A percentile compares a stretch with the other conserved stretches of the same genome.
These are phyloP conservation scores for Amylostereum chailletii DNA, from an alignment of 1,284 basidiomycete genomes.

Conservation along the genomic window DNA sequence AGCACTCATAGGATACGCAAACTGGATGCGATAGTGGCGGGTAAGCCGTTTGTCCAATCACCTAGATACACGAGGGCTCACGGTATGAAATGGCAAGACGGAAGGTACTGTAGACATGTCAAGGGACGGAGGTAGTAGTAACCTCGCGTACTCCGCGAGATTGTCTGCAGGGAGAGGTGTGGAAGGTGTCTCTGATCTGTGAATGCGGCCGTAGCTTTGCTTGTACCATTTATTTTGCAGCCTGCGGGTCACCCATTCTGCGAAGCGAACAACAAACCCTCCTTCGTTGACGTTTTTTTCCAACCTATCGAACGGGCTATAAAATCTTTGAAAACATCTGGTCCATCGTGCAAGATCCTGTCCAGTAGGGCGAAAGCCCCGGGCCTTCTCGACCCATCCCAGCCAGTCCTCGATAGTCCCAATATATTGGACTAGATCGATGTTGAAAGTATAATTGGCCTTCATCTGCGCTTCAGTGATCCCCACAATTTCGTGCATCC, in stretches of 20 bases:
- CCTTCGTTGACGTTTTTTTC: constrained; percentile 33
- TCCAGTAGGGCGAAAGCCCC: constrained; percentile 18
- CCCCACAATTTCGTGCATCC: constrained; percentile 38
- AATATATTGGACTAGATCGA: constrained; percentile 26
- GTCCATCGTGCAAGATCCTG: constrained; percentile 29
- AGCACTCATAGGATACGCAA: constrained; percentile 44
- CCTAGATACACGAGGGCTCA: constrained; percentile 15
- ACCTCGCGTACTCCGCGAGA: constrained; percentile 19
- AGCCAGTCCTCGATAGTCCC: constrained; percentile 38
- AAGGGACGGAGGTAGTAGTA: constrained; percentile 15
- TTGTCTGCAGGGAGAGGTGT: constrained; percentile 1
- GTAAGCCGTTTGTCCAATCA: not conserved
- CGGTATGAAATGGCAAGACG: constrained; percentile 52
- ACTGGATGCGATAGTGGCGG: constrained; percentile 21
- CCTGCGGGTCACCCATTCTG: constrained; percentile 40
- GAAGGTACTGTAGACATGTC: constrained; percentile 30
- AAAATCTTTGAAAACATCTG: constrained; percentile 28
- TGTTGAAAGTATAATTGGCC: constrained; percentile 30
- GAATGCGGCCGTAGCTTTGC: constrained; percentile 25
- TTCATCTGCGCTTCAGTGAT: constrained; percentile 40
- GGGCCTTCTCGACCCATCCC: constrained; percentile 25
- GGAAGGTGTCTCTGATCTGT: constrained; percentile 11
- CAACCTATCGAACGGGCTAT: constrained; percentile 20
- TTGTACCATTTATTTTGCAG: constrained; percentile 46
- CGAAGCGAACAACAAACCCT: constrained; percentile 43